A percentile compares a stretch with the other conserved stretches of the same genome.
Evolutionary conservation across 169 alveolate genomes (phyloP).

Genomic region (Besnoitia besnoiti): DNA sequence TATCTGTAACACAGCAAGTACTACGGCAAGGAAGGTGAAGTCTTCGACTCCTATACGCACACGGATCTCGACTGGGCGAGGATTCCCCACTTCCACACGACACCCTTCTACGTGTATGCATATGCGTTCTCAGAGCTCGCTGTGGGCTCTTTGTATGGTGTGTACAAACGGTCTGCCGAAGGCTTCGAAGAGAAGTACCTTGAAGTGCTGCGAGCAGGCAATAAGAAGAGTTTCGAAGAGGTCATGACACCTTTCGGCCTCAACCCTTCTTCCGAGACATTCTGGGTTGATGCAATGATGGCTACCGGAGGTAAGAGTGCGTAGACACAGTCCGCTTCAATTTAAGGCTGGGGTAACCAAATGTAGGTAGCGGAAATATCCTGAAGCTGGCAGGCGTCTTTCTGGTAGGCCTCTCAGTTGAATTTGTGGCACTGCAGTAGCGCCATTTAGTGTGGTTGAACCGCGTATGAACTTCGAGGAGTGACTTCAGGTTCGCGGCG

Average conservation of each 20-base stretch:
- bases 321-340: too few species aligned
- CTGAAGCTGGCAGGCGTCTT: too few species aligned
- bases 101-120: slow-evolving; percentile 31
- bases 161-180: background rate
- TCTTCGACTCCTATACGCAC: slow-evolving; percentile 2
- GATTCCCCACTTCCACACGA: background rate
- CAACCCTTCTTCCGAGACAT: background rate
- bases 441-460: too few species aligned
- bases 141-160: slow-evolving; percentile 29
- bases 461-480: too few species aligned
- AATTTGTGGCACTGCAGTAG: too few species aligned
- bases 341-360: too few species aligned
- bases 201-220: background rate
- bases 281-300: slow-evolving; percentile 6
- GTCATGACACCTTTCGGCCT: slow-evolving; percentile 36
- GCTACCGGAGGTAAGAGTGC: slow-evolving; percentile 7
- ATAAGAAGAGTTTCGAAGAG: background rate
- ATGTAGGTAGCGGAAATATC: too few species aligned
- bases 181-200: slow-evolving; percentile 31
- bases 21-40: slow-evolving; percentile 33
- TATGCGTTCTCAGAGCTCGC: slow-evolving; percentile 30
- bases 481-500: too few species aligned
- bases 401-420: too few species aligned
- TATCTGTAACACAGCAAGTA: slow-evolving; percentile 35
- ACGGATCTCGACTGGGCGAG: background rate